Conservation (phyloP, 2,329 filamentous ascomycete genomes). For the Paecilomyces formosus region DNA sequence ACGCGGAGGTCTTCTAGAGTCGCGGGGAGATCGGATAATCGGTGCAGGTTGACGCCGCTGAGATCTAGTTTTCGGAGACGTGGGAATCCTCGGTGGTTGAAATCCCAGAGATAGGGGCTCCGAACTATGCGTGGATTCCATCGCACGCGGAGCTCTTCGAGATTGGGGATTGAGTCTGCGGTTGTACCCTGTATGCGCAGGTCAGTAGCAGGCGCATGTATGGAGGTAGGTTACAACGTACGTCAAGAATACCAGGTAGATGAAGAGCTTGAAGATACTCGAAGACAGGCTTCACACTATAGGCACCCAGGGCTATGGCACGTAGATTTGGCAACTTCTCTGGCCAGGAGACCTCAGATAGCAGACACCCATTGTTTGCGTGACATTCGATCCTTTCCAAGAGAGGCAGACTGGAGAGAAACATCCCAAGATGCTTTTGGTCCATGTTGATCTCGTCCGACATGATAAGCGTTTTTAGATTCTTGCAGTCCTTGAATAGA, state of each 20-base stretch:
- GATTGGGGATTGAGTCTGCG: conserved; percentile 16
- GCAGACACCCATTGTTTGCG: conserved; percentile 11
- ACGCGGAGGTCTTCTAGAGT: conserved; percentile 23
- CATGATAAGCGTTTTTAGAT: conserved; percentile 18
- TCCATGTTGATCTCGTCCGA: conserved; percentile 16
- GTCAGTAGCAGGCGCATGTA: not conserved
- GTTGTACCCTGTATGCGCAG: conserved; percentile 5
- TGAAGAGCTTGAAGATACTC: not conserved
- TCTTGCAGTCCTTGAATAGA: conserved; percentile 18
- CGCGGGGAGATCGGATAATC: conserved; percentile 16
- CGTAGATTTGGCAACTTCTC: conserved; percentile 21
- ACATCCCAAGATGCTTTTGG: conserved; percentile 15
- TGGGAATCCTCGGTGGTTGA: conserved; percentile 3
- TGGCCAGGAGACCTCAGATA: conserved; percentile 10
- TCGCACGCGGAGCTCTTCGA: conserved; percentile 25
- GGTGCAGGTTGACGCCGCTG: conserved; percentile 14
- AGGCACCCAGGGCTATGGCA: conserved; percentile 17
- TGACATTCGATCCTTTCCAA: conserved; percentile 21
- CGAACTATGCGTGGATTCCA: conserved; percentile 12
- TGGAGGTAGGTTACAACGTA: not conserved
- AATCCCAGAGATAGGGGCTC: not conserved
- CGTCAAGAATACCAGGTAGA: not conserved
- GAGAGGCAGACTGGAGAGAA: conserved; percentile 17
- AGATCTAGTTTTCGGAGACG: conserved; percentile 22
- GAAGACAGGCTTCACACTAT: conserved; percentile 1